Evolutionary conservation across 2,329 filamentous ascomycete genomes (phyloP), one percentile per base, ranked within the genome.

Genomic region (Fusarium azukiicola): DNA sequence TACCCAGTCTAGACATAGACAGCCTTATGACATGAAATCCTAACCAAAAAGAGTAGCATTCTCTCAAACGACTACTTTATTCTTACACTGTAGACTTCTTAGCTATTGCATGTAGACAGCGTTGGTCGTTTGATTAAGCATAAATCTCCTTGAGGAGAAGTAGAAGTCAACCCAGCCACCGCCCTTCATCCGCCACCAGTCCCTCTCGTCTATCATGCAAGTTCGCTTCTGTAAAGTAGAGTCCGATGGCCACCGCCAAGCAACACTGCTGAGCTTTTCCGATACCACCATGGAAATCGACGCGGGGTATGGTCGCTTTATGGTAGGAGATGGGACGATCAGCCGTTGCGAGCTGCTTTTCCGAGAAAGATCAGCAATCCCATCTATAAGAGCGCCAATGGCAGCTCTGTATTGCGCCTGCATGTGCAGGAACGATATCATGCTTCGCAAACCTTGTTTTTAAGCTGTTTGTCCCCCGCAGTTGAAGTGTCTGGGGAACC

Each of bases 391-490:
- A 67, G 64, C 64, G 36, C 64, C 64, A 67, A 67, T 67, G 36
- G 47, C 27, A 36, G 63, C 9, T 7, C 17, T 21, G 14, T 21
- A 49, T 56, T 17, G 13, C 12, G 46, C 21, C 21, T 47, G 13
- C 8, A 13, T 13, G n/a, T 50, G 32, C 46, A 67, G 64, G 64
- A 32, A 67, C 46, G 64, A 67, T 36, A 67, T 50, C 64, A 67
- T 50, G 16, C 27, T 38, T 50, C 32, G 64, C 19, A 21, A 75
- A 50, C 52, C 73, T 76, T 66, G 50, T 66, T 79, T 71, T 70
- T 56, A 52, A 36, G 58, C 44, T 40, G 47, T 46, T 54, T 52
- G 67, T 79, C 73, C 73, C 73, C 76, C 76, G 73, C 76, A 76
- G 61, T 50, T 19, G 2, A 3, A 76, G 42, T 58, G 73, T 76